Conservation (phyloP, 768 basidiomycete genomes). For the Russula sp. region DNA sequence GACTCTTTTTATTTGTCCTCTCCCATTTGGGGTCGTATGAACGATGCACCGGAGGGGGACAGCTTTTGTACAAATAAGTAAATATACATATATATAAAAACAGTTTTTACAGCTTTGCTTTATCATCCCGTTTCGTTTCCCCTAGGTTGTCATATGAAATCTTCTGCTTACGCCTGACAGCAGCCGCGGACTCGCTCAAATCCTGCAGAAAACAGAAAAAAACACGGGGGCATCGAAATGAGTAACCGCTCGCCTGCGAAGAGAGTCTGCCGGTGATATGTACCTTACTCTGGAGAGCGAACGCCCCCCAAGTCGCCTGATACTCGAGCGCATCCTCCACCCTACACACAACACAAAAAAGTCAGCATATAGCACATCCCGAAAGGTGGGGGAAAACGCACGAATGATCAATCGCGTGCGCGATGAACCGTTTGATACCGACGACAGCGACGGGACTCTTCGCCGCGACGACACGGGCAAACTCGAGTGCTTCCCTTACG, state of each 20-base stretch:
- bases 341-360: slow-evolving; percentile 17
- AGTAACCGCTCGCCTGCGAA: not conserved
- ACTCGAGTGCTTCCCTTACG: slow-evolving; percentile 51
- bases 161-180: not conserved
- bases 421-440: slow-evolving; percentile 70
- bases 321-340: slow-evolving; percentile 46
- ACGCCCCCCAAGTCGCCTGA: slow-evolving; percentile 47
- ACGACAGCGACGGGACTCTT: slow-evolving; percentile 78
- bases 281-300: slow-evolving; percentile 41
- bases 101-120: not conserved
- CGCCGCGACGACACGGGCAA: slow-evolving; percentile 55
- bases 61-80: not conserved
- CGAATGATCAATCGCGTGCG: slow-evolving; percentile 76
- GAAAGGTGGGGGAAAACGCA: slow-evolving; percentile 28
- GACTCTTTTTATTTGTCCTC: no score
- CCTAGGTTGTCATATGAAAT: slow-evolving; percentile 1
- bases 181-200: slow-evolving; percentile 17
- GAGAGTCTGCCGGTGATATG: not conserved
- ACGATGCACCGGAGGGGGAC: not conserved
- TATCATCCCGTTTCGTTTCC: not conserved
- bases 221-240: not conserved
- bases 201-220: slow-evolving; percentile 24
- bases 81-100: not conserved
- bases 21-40: not conserved
- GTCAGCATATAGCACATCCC: not conserved